Evolutionary conservation across 1,284 basidiomycete species (phyloP).

Genomic region (Pascua sp.): DNA sequence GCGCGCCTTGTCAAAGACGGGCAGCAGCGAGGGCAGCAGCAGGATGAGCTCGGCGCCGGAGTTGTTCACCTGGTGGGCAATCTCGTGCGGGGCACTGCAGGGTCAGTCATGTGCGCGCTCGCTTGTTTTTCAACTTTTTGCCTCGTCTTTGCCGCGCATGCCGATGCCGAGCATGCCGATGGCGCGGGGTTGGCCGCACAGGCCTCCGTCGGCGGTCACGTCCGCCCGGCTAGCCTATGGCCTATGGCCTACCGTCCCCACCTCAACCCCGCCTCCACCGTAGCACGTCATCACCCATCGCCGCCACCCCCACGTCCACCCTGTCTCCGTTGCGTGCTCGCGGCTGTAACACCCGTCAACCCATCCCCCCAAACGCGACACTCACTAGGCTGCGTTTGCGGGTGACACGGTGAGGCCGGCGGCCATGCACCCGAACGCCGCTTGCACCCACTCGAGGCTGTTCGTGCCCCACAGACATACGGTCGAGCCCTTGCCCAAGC

Average conservation of each 20-base stretch:
- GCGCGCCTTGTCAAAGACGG: slow-evolving; percentile 27
- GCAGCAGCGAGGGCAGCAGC: slow-evolving; percentile 56
- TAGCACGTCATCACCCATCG: too few species aligned
- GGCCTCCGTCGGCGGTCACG: background rate
- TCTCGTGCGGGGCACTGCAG: slow-evolving; percentile 39
- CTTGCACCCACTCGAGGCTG: slow-evolving; percentile 61
- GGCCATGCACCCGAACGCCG: slow-evolving; percentile 56
- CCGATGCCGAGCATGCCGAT: too few species aligned
- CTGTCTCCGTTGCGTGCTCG: too few species aligned
- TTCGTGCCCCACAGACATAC: slow-evolving; percentile 53
- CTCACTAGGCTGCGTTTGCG: slow-evolving; percentile 44
- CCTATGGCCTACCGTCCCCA: too few species aligned
- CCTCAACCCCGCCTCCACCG: too few species aligned
- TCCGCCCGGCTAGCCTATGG: background rate
- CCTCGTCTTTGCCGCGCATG: too few species aligned
- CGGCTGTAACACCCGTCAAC: too few species aligned
- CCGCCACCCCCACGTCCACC: too few species aligned
- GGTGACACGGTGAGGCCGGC: slow-evolving; percentile 35
- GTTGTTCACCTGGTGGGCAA: slow-evolving; percentile 52
- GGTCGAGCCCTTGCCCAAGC: slow-evolving; percentile 33
- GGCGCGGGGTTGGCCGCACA: background rate
- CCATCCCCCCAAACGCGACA: too few species aligned
- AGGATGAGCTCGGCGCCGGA: slow-evolving; percentile 59
- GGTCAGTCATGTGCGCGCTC: slow-evolving; percentile 1
- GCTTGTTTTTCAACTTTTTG: too few species aligned